These are phyloP conservation scores for Areca catechu DNA, from an alignment of 176 grass and related monocot genomes.

Conservation along the genomic window DNA sequence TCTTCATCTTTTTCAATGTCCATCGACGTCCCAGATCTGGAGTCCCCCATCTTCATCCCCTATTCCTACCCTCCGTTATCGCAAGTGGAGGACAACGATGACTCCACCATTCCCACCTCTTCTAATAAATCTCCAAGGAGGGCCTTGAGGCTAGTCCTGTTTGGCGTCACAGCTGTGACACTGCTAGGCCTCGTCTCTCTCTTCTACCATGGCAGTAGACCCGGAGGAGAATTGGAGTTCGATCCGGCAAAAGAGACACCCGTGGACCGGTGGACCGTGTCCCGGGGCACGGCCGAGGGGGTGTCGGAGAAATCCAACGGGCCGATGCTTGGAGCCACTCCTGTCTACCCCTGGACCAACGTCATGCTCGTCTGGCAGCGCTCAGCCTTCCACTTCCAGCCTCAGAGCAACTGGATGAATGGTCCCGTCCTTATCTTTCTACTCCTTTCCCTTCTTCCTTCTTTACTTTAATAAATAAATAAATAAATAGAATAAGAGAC, in stretches of 20 bases:
- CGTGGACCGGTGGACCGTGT: constrained; percentile 13
- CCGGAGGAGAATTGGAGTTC: not conserved
- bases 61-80: not conserved
- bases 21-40: constrained; percentile 30
- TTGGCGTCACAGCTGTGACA: constrained; percentile 12
- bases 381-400: constrained; percentile 82
- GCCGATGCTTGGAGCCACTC: constrained; percentile 19
- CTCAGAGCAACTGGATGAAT: constrained; percentile 86
- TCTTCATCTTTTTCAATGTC: not conserved
- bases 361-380: constrained; percentile 81
- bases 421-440: constrained; percentile 26
- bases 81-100: constrained; percentile 1
- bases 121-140: too few relatives aligned
- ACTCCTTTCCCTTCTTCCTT: constrained; percentile 7
- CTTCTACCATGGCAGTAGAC: not conserved
- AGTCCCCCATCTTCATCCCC: constrained; percentile 11
- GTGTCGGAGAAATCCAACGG: constrained; percentile 66
- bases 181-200: constrained; percentile 19
- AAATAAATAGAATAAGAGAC: too few relatives aligned
- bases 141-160: too few relatives aligned
- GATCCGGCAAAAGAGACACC: not conserved
- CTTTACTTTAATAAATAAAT: not conserved
- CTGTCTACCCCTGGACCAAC: constrained; percentile 54
- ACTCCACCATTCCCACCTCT: constrained; percentile 16
- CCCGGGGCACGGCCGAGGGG: constrained; percentile 35